A percentile compares a stretch with the other conserved stretches of the same genome.
These are phyloP conservation scores for Cercospora canescens DNA, from an alignment of 2,329 filamentous ascomycete genomes.

Conservation along the genomic window DNA sequence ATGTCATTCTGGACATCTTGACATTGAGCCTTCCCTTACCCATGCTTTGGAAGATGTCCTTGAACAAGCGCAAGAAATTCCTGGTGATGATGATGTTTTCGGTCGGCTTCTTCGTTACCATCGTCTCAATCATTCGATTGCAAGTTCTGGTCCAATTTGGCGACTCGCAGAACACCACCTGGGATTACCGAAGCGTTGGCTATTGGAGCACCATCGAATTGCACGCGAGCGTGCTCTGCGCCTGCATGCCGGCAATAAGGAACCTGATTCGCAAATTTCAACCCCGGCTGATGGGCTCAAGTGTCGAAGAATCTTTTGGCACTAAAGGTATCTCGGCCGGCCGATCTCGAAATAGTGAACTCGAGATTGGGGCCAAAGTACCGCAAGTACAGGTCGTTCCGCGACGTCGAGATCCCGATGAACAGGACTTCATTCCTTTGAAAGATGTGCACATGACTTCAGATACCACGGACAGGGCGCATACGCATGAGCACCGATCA, in stretches of 20 bases:
- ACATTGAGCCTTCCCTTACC: constrained; percentile 25
- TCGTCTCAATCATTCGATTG: constrained; percentile 21
- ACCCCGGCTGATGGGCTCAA: constrained; percentile 11
- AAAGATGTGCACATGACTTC: constrained; percentile 11
- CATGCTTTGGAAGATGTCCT: constrained; percentile 22
- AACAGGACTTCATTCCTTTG: constrained; percentile 12
- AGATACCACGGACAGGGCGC: not conserved
- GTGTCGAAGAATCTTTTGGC: not conserved
- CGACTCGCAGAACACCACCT: constrained; percentile 17
- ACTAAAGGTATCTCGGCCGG: not conserved
- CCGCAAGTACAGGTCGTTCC: not conserved
- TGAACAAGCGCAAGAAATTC: constrained; percentile 25
- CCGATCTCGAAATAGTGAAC: not conserved
- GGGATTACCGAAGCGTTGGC: constrained; percentile 13
- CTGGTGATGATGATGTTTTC: constrained; percentile 25
- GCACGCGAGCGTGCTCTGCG: constrained; percentile 14
- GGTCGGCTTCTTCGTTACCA: constrained; percentile 24
- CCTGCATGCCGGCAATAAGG: constrained; percentile 18
- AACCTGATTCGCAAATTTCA: constrained; percentile 13
- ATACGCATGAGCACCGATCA: not conserved
- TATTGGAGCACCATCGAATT: constrained; percentile 18
- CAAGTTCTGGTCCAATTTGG: constrained; percentile 25
- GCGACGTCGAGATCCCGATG: constrained; percentile 7
- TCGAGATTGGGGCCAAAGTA: not conserved
- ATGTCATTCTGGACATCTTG: constrained; percentile 25